These are phyloP conservation scores for Fusarium piperis DNA, from an alignment of 2,329 filamentous ascomycete genomes.

Conservation along the genomic window DNA sequence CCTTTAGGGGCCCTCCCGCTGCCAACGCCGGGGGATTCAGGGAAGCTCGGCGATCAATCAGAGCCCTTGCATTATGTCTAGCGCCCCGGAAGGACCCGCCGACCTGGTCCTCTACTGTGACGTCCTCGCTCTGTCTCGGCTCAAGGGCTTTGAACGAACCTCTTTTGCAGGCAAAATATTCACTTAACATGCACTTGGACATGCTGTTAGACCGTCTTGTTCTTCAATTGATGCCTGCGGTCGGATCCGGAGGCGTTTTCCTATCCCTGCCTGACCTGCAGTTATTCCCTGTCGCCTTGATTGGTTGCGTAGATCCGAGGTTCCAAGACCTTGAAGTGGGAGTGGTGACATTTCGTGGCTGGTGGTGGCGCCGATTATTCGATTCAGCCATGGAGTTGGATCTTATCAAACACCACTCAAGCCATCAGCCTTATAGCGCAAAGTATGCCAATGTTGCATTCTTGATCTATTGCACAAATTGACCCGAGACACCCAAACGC, in stretches of 20 bases:
- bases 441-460: neutral
- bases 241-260: neutral
- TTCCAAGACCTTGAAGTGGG: neutral
- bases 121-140: slow-evolving; percentile 42
- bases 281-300: neutral
- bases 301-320: slow-evolving; percentile 2
- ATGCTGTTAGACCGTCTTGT: neutral
- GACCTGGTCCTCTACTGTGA: slow-evolving; percentile 12
- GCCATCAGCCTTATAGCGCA: neutral
- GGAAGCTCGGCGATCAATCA: slow-evolving; percentile 40
- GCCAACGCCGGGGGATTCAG: slow-evolving; percentile 28
- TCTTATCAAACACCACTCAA: neutral
- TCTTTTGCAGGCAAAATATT: slow-evolving; percentile 20
- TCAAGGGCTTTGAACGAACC: slow-evolving; percentile 30
- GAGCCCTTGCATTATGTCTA: slow-evolving; percentile 42
- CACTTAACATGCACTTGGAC: neutral
- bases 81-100: slow-evolving; percentile 42
- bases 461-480: neutral
- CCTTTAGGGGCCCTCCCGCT: neutral
- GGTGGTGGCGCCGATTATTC: neutral
- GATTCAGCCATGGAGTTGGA: neutral
- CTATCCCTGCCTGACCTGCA: neutral
- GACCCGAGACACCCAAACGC: slow-evolving; percentile 24
- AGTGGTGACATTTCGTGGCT: neutral
- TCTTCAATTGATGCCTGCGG: slow-evolving; percentile 2